Evolutionary conservation across 768 basidiomycete species (phyloP).

Genomic region (Phylloporus rhodoxanthus): DNA sequence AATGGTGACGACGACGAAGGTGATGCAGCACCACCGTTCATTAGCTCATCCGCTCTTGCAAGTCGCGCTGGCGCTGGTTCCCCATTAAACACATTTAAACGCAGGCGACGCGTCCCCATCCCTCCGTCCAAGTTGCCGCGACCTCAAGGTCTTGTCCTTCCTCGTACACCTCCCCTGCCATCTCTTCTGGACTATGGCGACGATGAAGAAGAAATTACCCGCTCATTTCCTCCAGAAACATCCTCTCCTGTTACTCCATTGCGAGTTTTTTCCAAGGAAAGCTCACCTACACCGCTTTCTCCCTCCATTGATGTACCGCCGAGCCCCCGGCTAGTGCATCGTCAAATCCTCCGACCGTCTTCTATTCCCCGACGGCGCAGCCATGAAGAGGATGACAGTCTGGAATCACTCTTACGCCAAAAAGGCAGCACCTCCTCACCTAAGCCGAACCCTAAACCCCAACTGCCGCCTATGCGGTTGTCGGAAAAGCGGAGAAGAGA

Average conservation of each 20-base stretch:
- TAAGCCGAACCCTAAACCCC: constrained; percentile 28
- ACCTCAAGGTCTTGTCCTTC: constrained; percentile 33
- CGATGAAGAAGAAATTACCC: constrained; percentile 42
- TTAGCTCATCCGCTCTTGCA: constrained; percentile 24
- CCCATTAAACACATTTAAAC: constrained; percentile 43
- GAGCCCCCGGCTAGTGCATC: constrained; percentile 36
- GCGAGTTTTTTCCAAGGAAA: constrained; percentile 15
- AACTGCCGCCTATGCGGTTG: constrained; percentile 44
- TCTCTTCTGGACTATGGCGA: constrained; percentile 75
- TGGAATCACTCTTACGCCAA: constrained; percentile 49
- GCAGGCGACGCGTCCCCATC: constrained; percentile 49
- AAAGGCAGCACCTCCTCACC: constrained; percentile 35
- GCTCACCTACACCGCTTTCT: constrained; percentile 24
- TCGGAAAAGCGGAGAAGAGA: constrained; percentile 67
- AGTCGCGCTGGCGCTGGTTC: constrained; percentile 25
- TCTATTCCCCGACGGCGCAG: constrained; percentile 42
- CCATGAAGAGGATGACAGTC: constrained; percentile 47
- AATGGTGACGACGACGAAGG: constrained; percentile 81
- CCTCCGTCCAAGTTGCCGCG: constrained; percentile 44
- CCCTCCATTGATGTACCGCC: constrained; percentile 33
- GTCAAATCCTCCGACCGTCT: constrained; percentile 33
- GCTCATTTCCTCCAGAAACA: constrained; percentile 12
- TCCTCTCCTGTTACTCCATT: constrained; percentile 7
- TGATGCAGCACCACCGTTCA: constrained; percentile 34
- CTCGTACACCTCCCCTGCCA: constrained; percentile 49